Evolutionary conservation across 768 basidiomycete species (phyloP), one percentile per base, ranked within the genome.

Genomic region (Mycena capillaripes): DNA sequence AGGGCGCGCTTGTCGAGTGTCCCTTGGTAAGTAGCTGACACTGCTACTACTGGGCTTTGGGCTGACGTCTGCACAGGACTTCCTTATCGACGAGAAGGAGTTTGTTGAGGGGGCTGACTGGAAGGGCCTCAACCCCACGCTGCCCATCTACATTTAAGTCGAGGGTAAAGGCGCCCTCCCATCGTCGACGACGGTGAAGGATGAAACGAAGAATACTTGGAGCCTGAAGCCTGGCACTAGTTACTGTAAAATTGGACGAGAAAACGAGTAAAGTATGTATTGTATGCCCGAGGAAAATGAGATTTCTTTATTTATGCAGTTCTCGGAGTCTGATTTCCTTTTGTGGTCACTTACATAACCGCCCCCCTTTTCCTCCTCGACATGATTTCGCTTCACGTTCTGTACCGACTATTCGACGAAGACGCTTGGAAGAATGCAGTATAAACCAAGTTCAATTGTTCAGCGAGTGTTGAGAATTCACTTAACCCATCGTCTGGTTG

Each of bases 141-240:
- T 96, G 64, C 94, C 93, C 0, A 91, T 95, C 71, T 96, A 93
- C 78, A 91, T 95, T 56, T 95, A 79, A 87, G 29, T n/a, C n/a
- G n/a, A n/a, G n/a, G n/a, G n/a, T n/a, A n/a, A n/a, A n/a, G n/a
- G n/a, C n/a, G n/a, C n/a, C n/a, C n/a, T n/a, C n/a, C n/a, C n/a
- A n/a, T n/a, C n/a, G 44, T 30, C 27, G 32, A 30, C 16, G 23
- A 48, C 21, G n/a, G 42, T 44, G 8, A 48, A 48, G 46, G 9
- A 23, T 8, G 21, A 8, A 25, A 48, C 7, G n/a, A 48, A 48
- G 46, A 48, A 17, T 23, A 48, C 23, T 9, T 6, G 46, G 10
- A 48, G 19, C n/a, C 8, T 9, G 46, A 48, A 48, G 46, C 21
- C 46, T 48, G 23, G 46, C 42, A 44, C 19, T 44, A 17, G 42